Base-by-base conservation (phyloP, 129 eudicot species). In the Logfia minima region DNA sequence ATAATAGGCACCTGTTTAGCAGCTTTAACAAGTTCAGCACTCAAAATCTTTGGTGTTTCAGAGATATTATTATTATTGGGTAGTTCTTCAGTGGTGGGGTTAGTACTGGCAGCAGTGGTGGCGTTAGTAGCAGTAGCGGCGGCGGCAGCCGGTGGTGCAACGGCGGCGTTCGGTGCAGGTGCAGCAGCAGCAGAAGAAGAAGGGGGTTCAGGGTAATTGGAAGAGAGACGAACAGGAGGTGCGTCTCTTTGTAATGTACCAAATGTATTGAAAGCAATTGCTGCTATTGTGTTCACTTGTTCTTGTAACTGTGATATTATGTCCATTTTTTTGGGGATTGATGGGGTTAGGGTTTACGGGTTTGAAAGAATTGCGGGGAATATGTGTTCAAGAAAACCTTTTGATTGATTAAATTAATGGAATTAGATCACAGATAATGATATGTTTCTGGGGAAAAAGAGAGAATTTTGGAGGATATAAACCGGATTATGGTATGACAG, bases 21-120 rank as follows among this genome's bases (percentile, higher is more conserved):
- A 80, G 96, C 98, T 79, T 92, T 90, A 35, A 92, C 96, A 51
- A 92, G 88, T 72, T 87, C 91, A 55, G 87, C 80, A 75, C 98
- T 92, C 24, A 88, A 84, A 66, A 74, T 71, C 80, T 90, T 90
- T 14, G 96, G 96, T 32, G 86, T 87, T 41, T 93, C 98, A 3
- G 97, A 82, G 51, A 87, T 72, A 68, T 32, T 75, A 75, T 71
- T 85, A 39, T 74, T 74, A 59, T 9, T 56, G 43, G 80, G 76
- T 0, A 79, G 68, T 11, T 81, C 84, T 68, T 81, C 84, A 22
- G 84, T 34, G 0, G 86, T 65, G 28, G 85, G 23, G 2, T 86
- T 62, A 10, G 87, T 85, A 55, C 80, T 80, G 11, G 83, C 62
- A 43, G 75, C 70, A 43, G 72, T 75, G 61, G 60, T 3, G 21